Conservation (phyloP, 176 grass and related monocot genomes). For the Echinochloa phyllopogon region DNA sequence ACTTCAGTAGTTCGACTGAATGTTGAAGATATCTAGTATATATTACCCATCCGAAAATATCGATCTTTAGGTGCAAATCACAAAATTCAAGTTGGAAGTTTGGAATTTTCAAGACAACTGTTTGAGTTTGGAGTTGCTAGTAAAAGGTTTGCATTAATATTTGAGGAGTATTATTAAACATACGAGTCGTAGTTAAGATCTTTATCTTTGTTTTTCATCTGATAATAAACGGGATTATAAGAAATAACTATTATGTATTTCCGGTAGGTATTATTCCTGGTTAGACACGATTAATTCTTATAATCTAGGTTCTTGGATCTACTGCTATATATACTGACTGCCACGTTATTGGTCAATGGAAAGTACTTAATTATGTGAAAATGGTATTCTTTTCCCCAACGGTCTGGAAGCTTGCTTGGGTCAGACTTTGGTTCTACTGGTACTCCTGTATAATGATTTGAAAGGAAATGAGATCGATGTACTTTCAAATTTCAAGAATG, state of each 20-base stretch:
- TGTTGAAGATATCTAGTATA: not conserved
- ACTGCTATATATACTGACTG: not conserved
- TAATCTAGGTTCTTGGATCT: not conserved
- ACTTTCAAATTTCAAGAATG: not conserved
- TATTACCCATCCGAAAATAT: not conserved
- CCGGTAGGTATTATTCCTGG: not conserved
- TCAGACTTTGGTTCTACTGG: not conserved
- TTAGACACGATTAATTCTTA: not conserved
- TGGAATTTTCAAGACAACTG: not conserved
- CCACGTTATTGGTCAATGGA: not conserved
- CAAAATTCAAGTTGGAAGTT: not conserved
- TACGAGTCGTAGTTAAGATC: too few relatives aligned
- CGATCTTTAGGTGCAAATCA: not conserved
- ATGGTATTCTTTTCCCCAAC: constrained; percentile 19
- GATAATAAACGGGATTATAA: too few relatives aligned
- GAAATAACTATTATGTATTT: not conserved
- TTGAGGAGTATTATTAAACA: not conserved
- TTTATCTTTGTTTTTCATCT: too few relatives aligned
- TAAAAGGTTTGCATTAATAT: not conserved
- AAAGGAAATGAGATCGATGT: not conserved
- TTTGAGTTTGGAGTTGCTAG: not conserved
- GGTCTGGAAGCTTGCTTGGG: constrained; percentile 10
- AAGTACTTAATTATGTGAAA: constrained; percentile 1
- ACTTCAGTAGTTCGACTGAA: not conserved
- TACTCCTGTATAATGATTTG: not conserved